A percentile compares a stretch with the other conserved stretches of the same genome.
These are phyloP conservation scores for Phoma sp. DNA, from an alignment of 2,329 filamentous ascomycete species.

Conservation along the genomic window DNA sequence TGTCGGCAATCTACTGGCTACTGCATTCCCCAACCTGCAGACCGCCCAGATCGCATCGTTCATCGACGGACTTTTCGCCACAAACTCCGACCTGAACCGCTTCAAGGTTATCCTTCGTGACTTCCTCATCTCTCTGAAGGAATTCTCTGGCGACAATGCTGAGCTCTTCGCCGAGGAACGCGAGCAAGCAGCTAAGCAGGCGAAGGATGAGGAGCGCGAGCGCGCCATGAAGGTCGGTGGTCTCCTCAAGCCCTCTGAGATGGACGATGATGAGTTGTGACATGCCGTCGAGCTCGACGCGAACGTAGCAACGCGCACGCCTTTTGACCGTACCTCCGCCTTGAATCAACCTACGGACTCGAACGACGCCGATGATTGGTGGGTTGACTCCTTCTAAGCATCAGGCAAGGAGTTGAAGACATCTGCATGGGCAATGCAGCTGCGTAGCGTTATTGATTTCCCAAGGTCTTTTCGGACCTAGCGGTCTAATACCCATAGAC, in stretches of 20 bases:
- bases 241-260: conserved; percentile 94
- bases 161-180: conserved; percentile 94
- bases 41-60: conserved; percentile 86
- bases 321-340: conserved; percentile 37
- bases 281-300: conserved; percentile 59
- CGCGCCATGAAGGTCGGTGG: conserved; percentile 94
- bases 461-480: background rate
- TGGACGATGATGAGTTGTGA: conserved; percentile 86
- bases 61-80: conserved; percentile 85
- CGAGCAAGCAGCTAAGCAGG: conserved; percentile 86
- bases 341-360: conserved; percentile 20
- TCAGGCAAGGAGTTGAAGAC: background rate
- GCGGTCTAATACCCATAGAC: conserved; percentile 38
- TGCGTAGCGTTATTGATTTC: conserved; percentile 16
- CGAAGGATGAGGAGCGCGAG: conserved; percentile 87
- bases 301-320: conserved; percentile 47
- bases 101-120: conserved; percentile 97
- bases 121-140: conserved; percentile 96
- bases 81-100: conserved; percentile 87
- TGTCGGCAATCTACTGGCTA: conserved; percentile 82
- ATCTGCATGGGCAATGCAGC: conserved; percentile 21
- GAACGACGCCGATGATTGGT: conserved; percentile 53
- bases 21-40: conserved; percentile 92
- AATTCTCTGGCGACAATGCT: conserved; percentile 94
- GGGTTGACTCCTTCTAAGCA: conserved; percentile 15